These are phyloP conservation scores for Salix exigua DNA, from an alignment of 345 rosid species.

Conservation along the genomic window DNA sequence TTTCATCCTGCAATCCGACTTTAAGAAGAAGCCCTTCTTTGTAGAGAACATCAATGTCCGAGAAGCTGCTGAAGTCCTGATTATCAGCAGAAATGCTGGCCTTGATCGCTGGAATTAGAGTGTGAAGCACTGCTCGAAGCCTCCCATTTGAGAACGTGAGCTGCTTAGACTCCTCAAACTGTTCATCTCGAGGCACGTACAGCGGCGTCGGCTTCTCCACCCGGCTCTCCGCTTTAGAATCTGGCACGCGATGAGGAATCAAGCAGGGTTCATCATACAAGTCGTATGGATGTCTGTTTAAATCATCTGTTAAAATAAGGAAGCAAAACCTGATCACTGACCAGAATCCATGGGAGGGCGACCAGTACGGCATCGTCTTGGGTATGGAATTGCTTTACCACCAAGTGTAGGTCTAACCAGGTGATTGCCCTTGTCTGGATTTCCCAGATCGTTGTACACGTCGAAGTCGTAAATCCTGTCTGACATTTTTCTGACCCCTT, in stretches of 20 bases:
- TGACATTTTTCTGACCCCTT: constrained; percentile 69
- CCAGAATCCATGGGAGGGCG: constrained; percentile 60
- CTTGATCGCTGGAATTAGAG: constrained; percentile 69
- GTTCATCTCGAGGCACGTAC: constrained; percentile 95
- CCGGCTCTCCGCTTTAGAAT: constrained; percentile 66
- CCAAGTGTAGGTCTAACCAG: constrained; percentile 70
- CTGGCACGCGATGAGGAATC: constrained; percentile 25
- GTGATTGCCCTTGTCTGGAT: constrained; percentile 67
- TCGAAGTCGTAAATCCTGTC: constrained; percentile 82
- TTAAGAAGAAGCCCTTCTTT: constrained; percentile 88
- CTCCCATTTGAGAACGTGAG: constrained; percentile 68
- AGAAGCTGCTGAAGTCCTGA: constrained; percentile 54
- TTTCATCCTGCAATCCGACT: constrained; percentile 69
- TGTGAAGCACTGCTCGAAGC: constrained; percentile 75
- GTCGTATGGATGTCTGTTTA: neutral
- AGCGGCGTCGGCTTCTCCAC: constrained; percentile 89
- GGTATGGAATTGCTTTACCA: constrained; percentile 63
- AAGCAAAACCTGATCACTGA: constrained; percentile 11
- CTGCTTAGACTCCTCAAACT: constrained; percentile 76
- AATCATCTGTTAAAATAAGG: neutral
- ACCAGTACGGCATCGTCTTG: constrained; percentile 94
- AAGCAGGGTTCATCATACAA: too few relatives aligned
- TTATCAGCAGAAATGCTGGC: constrained; percentile 73
- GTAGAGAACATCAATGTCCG: constrained; percentile 82
- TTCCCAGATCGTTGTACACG: constrained; percentile 89